Conservation (phyloP, 345 rosid species). For the Hibiscus trionum region DNA sequence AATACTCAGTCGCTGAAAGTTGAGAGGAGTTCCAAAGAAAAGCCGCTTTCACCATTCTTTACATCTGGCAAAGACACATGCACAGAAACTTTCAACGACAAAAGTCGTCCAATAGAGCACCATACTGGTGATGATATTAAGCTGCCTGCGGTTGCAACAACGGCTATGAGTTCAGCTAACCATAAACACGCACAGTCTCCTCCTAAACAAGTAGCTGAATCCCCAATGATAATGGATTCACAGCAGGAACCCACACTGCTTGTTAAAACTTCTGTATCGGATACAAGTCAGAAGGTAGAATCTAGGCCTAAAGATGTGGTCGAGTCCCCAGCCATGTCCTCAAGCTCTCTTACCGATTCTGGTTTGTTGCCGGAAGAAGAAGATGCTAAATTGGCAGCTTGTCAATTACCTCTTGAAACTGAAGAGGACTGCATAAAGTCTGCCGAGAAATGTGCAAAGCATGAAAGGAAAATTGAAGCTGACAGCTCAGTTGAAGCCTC, state of each 20-base stretch:
- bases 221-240: constrained; percentile 9
- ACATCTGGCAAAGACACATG: neutral
- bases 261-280: constrained; percentile 18
- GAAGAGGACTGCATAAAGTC: constrained; percentile 11
- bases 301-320: constrained; percentile 10
- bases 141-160: constrained; percentile 1
- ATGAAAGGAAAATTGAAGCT: constrained; percentile 19
- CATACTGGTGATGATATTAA: neutral
- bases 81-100: neutral
- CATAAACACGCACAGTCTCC: constrained; percentile 3
- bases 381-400: neutral
- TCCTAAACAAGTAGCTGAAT: constrained; percentile 20
- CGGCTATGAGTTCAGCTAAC: constrained; percentile 12
- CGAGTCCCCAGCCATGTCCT: neutral
- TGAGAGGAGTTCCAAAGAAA: constrained; percentile 16
- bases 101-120: neutral
- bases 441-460: neutral
- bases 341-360: constrained; percentile 16
- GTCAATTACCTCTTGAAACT: constrained; percentile 9
- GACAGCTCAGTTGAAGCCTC: constrained; percentile 14
- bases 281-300: constrained; percentile 14
- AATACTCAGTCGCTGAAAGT: constrained; percentile 12
- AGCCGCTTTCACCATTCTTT: constrained; percentile 2
- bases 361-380: constrained; percentile 1
- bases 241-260: constrained; percentile 21